Conservation (phyloP, 805 yeast genomes). For the Ogataea nonfermentans region DNA sequence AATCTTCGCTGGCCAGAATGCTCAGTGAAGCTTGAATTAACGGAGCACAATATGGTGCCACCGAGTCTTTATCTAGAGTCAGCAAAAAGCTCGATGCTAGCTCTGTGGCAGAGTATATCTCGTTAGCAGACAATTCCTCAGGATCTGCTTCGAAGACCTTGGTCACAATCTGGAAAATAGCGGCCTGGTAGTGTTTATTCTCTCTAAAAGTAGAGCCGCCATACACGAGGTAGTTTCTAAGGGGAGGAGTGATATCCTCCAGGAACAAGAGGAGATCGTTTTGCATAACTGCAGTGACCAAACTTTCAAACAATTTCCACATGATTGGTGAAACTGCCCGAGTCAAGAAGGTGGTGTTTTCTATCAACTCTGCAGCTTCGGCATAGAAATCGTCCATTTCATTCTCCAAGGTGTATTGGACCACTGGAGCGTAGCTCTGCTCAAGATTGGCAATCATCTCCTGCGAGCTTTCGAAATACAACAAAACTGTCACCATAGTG, state of each 20-base stretch:
- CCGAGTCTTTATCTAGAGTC: slow-evolving; percentile 45
- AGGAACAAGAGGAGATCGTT: slow-evolving; percentile 63
- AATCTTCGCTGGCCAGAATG: slow-evolving; percentile 36
- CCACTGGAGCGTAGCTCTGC: slow-evolving; percentile 69
- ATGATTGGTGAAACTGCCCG: slow-evolving; percentile 63
- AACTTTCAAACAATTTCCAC: slow-evolving; percentile 67
- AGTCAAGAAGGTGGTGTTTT: slow-evolving; percentile 64
- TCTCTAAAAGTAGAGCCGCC: slow-evolving; percentile 48
- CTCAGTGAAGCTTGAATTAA: slow-evolving; percentile 46
- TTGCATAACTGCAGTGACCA: slow-evolving; percentile 36
- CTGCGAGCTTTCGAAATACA: slow-evolving; percentile 80
- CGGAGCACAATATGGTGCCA: slow-evolving; percentile 44
- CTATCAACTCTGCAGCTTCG: slow-evolving; percentile 80
- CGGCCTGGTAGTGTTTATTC: slow-evolving; percentile 46
- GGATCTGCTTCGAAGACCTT: slow-evolving; percentile 33
- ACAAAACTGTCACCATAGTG: slow-evolving; percentile 82
- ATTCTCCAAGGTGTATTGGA: slow-evolving; percentile 62
- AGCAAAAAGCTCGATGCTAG: slow-evolving; percentile 64
- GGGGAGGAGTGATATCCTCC: slow-evolving; percentile 71
- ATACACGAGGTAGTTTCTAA: slow-evolving; percentile 69
- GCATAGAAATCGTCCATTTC: slow-evolving; percentile 76
- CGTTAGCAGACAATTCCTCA: slow-evolving; percentile 46
- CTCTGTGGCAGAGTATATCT: slow-evolving; percentile 57
- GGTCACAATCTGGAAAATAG: slow-evolving; percentile 49
- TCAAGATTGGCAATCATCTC: slow-evolving; percentile 70